These are phyloP conservation scores for Cercospora beticola DNA, from an alignment of 2,329 filamentous ascomycete genomes.

Conservation along the genomic window DNA sequence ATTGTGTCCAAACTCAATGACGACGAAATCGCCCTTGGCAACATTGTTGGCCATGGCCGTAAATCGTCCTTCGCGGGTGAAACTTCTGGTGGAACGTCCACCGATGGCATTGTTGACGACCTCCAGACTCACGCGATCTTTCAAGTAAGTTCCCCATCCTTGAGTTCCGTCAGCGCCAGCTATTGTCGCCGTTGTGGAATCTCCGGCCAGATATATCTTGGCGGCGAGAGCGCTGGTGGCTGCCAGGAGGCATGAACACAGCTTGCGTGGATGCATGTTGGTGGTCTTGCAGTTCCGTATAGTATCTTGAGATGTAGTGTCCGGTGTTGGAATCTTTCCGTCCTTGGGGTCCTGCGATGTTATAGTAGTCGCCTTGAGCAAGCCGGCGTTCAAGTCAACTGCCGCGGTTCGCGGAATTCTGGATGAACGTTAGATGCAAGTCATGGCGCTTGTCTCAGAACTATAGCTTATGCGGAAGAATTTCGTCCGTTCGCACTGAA, in stretches of 20 bases:
- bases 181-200: constrained; percentile 59
- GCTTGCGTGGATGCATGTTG: neutral
- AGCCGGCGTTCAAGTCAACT: neutral
- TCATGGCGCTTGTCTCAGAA: neutral
- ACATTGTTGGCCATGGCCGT: constrained; percentile 55
- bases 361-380: neutral
- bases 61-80: constrained; percentile 66
- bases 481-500: neutral
- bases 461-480: neutral
- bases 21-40: constrained; percentile 61
- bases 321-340: neutral
- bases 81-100: constrained; percentile 66
- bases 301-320: neutral
- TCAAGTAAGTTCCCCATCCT: constrained; percentile 65
- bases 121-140: constrained; percentile 50
- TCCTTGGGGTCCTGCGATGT: neutral
- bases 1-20: constrained; percentile 73
- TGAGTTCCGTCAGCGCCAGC: constrained; percentile 32
- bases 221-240: constrained; percentile 4
- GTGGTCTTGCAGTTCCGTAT: neutral
- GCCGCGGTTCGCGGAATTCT: neutral
- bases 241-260: neutral
- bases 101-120: constrained; percentile 66
- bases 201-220: constrained; percentile 59
- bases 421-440: neutral